These are phyloP conservation scores for Phaffia tasmanica DNA, from an alignment of 768 basidiomycete genomes.

Conservation along the genomic window DNA sequence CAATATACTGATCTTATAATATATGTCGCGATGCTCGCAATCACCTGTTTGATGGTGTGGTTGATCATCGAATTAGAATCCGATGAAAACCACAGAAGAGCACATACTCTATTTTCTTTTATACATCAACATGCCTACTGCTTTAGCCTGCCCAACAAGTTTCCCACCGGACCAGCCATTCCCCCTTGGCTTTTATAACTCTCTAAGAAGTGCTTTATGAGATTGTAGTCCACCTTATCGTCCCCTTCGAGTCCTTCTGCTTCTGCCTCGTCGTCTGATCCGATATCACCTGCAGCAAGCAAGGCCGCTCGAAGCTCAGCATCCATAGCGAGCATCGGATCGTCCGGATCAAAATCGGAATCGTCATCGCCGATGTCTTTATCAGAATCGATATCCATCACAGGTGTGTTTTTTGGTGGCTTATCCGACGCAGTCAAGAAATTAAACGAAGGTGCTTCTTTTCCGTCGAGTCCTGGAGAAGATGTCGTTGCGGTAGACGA, in stretches of 20 bases:
- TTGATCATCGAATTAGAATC: too few relatives aligned
- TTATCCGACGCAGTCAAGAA: background rate
- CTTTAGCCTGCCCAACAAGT: constrained; percentile 70
- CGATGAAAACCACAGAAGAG: too few relatives aligned
- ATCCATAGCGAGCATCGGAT: constrained; percentile 65
- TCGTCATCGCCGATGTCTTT: constrained; percentile 37
- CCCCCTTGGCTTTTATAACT: constrained; percentile 90
- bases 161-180: constrained; percentile 80
- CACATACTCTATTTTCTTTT: too few relatives aligned
- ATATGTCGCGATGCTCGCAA: too few relatives aligned
- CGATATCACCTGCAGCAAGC: constrained; percentile 42
- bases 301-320: constrained; percentile 63
- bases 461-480: background rate
- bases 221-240: constrained; percentile 55
- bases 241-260: constrained; percentile 37
- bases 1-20: too few relatives aligned
- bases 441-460: background rate
- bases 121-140: constrained; percentile 43
- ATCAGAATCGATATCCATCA: constrained; percentile 27
- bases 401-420: background rate
- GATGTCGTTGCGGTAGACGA: background rate
- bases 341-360: constrained; percentile 51
- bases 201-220: constrained; percentile 95
- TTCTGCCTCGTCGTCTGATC: constrained; percentile 49
- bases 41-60: too few relatives aligned